phyloP scores from a whole-genome alignment of 2,329 filamentous ascomycete species.

The Aspergillus japonicus region DNA sequence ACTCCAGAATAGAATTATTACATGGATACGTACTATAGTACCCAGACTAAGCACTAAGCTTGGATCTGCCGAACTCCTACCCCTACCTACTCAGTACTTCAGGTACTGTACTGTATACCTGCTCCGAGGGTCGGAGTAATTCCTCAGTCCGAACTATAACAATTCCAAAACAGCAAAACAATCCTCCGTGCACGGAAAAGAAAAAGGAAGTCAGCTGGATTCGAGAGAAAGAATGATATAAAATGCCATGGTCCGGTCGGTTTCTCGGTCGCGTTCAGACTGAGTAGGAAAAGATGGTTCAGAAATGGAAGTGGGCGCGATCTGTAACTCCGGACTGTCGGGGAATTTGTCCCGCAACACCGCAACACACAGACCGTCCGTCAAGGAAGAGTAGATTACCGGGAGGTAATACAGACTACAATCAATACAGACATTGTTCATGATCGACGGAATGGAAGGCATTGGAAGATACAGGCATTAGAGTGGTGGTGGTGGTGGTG shows the following conservation, averaged over 20 bases:
- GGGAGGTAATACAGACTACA: too few species aligned
- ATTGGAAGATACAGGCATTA: background rate
- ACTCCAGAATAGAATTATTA: background rate
- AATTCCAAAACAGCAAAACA: too few species aligned
- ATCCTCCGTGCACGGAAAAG: too few species aligned
- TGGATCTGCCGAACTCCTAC: constrained; percentile 2
- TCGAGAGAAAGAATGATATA: background rate
- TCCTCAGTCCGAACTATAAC: constrained; percentile 1
- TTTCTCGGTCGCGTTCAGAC: background rate
- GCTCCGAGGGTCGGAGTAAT: constrained; percentile 4
- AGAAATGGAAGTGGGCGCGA: background rate
- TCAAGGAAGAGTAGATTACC: too few species aligned
- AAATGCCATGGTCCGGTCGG: background rate
- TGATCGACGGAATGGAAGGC: background rate
- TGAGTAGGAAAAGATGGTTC: background rate
- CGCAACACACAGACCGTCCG: background rate
- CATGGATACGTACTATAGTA: background rate
- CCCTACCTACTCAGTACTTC: too few species aligned
- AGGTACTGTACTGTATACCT: background rate
- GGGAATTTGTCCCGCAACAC: background rate
- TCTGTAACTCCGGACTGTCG: background rate
- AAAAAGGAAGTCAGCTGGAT: too few species aligned
- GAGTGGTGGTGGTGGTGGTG: too few species aligned
- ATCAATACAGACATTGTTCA: background rate
- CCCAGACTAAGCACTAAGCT: background rate